Percentiles rank a stretch among this genome's conserved stretches.
These are phyloP conservation scores for Leccinum olivaceopallidum DNA, from an alignment of 768 basidiomycete species.

Conservation along the genomic window DNA sequence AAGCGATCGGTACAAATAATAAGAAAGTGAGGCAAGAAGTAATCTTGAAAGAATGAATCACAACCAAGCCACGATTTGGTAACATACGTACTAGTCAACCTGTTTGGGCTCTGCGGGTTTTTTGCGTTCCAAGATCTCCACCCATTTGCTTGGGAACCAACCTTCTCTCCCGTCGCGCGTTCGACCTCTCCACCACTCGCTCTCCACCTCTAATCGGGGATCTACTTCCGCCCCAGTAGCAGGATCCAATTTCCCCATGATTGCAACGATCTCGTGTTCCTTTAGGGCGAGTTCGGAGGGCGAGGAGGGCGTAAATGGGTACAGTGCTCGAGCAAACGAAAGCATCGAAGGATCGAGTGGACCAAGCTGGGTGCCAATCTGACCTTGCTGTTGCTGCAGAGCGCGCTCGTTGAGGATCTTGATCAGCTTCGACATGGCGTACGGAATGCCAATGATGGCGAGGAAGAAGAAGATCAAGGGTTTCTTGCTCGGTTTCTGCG, in stretches of 20 bases:
- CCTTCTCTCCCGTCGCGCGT: constrained; percentile 90
- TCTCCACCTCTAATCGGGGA: constrained; percentile 55
- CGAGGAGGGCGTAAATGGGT: constrained; percentile 72
- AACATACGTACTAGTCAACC: constrained; percentile 32
- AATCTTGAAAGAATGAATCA: not conserved
- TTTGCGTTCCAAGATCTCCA: constrained; percentile 63
- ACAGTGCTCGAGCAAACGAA: constrained; percentile 81
- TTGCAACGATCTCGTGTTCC: constrained; percentile 91
- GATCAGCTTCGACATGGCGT: constrained; percentile 89
- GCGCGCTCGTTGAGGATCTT: constrained; percentile 70
- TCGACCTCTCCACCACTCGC: constrained; percentile 94
- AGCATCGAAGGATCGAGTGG: constrained; percentile 79
- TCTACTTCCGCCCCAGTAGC: constrained; percentile 67
- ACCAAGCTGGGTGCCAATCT: constrained; percentile 36
- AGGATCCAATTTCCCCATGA: constrained; percentile 79
- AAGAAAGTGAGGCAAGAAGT: not conserved
- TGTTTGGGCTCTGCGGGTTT: constrained; percentile 41
- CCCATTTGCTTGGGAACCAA: constrained; percentile 94
- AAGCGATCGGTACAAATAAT: not conserved
- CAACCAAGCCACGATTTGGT: not conserved
- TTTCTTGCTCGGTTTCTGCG: constrained; percentile 77
- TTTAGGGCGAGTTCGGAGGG: constrained; percentile 79
- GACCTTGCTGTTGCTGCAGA: constrained; percentile 44
- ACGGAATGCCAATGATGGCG: constrained; percentile 91
- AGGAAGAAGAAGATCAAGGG: constrained; percentile 93